phyloP scores from a whole-genome alignment of 176 grass and related monocot species.

The Hordeum marinum region DNA sequence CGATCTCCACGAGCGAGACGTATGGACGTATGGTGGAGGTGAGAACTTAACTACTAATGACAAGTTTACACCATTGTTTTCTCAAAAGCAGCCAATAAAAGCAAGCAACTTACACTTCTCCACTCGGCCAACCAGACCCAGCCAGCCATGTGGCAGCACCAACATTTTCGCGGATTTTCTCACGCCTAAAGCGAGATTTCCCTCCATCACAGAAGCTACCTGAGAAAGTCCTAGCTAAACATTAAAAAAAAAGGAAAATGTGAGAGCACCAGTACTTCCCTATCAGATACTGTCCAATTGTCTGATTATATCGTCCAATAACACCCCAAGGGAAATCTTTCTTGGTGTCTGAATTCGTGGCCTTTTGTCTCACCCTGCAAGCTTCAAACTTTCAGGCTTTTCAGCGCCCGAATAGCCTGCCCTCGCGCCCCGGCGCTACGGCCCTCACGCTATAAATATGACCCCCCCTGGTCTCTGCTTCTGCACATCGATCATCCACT shows the following conservation, averaged over 20 bases:
- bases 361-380: neutral
- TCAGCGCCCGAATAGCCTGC: neutral
- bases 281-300: neutral
- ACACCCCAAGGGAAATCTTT: neutral
- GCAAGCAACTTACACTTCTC: neutral
- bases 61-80: neutral
- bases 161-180: neutral
- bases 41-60: neutral
- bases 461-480: conserved; percentile 9
- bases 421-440: neutral
- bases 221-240: neutral
- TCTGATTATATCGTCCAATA: neutral
- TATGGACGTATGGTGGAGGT: neutral
- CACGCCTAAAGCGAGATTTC: neutral
- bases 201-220: conserved; percentile 5
- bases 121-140: neutral
- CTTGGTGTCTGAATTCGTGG: neutral
- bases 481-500: neutral
- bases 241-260: neutral
- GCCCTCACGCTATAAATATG: conserved; percentile 31
- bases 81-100: neutral
- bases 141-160: neutral
- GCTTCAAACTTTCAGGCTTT: neutral
- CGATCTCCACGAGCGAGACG: too few relatives aligned
- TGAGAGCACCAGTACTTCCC: neutral